phyloP scores from a whole-genome alignment of 108 stramenopile genomes.

The Cyclotella kingstonii region DNA sequence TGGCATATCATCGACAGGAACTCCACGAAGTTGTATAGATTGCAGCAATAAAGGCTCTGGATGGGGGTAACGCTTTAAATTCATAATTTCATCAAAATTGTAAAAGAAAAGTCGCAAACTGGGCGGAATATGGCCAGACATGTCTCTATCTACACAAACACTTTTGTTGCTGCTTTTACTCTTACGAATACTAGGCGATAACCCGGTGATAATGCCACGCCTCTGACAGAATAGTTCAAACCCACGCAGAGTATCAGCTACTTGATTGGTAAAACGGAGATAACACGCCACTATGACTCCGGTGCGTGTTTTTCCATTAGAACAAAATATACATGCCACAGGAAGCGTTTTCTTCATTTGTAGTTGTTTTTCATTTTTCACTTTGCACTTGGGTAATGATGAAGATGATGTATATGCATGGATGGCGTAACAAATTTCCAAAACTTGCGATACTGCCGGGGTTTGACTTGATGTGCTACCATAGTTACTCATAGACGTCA shows the following conservation, averaged over 20 bases:
- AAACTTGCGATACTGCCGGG: conserved; percentile 53
- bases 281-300: conserved; percentile 84
- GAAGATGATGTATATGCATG: conserved; percentile 51
- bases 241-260: conserved; percentile 51
- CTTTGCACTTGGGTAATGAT: neutral
- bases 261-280: conserved; percentile 62
- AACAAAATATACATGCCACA: conserved; percentile 73
- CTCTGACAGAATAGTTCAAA: conserved; percentile 65
- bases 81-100: conserved; percentile 71
- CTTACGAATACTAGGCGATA: too few species aligned
- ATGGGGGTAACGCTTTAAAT: conserved; percentile 55
- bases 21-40: conserved; percentile 76
- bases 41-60: conserved; percentile 64
- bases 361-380: conserved; percentile 1
- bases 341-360: neutral
- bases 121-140: conserved; percentile 62
- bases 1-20: conserved; percentile 89
- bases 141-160: conserved; percentile 23
- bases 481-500: too few species aligned
- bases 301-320: conserved; percentile 89
- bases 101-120: conserved; percentile 69
- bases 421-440: conserved; percentile 69
- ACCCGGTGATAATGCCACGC: conserved; percentile 28
- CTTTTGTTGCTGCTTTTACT: neutral
- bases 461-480: conserved; percentile 38